Evolutionary conservation across 495 filamentous ascomycete genomes (phyloP).

Genomic region (Aspergillus biplanus): DNA sequence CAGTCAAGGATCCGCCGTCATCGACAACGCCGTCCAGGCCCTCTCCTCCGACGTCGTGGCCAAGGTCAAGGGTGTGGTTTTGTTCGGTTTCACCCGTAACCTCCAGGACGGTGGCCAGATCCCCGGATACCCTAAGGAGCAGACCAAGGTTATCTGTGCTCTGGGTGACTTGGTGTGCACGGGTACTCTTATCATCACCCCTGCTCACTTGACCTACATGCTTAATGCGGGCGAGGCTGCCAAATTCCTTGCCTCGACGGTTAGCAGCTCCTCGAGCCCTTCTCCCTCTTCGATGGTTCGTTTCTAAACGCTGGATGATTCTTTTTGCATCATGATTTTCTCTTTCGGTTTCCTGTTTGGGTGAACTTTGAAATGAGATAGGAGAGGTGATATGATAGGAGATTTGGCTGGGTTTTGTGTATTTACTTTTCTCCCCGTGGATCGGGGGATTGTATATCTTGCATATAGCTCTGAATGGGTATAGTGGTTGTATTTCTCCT

Average conservation of each 20-base stretch:
- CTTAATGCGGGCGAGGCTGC: conserved; percentile 26
- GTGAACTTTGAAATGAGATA: too few species aligned
- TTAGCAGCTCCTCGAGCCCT: background rate
- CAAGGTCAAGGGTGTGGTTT: conserved; percentile 53
- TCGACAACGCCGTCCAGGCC: conserved; percentile 49
- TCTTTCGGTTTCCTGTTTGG: too few species aligned
- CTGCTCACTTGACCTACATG: conserved; percentile 51
- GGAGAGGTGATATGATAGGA: too few species aligned
- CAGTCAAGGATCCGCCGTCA: conserved; percentile 60
- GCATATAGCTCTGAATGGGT: too few species aligned
- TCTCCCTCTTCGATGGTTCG: background rate
- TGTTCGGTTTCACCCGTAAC: conserved; percentile 62
- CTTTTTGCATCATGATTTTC: too few species aligned
- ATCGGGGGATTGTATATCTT: too few species aligned
- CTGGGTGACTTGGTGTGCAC: conserved; percentile 54
- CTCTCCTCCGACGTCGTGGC: conserved; percentile 38
- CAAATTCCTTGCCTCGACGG: conserved; percentile 21
- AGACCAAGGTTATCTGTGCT: conserved; percentile 54
- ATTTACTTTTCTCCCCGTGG: too few species aligned
- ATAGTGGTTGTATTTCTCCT: too few species aligned
- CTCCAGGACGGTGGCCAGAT: conserved; percentile 50
- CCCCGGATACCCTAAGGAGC: conserved; percentile 46
- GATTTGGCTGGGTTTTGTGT: too few species aligned
- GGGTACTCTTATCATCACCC: conserved; percentile 52
- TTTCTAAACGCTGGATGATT: background rate